Base-by-base conservation (phyloP, 2,329 filamentous ascomycete species). In the Nothopassalora personata region DNA sequence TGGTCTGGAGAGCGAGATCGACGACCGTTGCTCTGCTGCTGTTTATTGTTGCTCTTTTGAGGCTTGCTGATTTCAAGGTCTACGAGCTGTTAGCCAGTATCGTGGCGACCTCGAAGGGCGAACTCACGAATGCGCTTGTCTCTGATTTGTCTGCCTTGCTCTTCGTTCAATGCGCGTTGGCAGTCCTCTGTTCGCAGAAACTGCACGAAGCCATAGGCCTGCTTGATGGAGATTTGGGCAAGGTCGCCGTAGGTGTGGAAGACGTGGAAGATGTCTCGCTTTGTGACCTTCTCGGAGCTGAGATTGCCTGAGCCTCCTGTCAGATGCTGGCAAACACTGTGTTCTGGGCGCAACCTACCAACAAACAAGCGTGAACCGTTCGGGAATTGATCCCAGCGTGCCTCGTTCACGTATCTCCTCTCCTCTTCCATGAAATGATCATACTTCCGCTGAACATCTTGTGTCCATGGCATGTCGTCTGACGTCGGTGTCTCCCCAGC, bases 141-240 rank as follows among this genome's bases (percentile, higher is more conserved):
- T 70, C 90, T 85, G 39, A 97, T 85, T 64, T 91, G 84, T 45
- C 85, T 83, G 9, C 90, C 91, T 74, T 97, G 90, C 61, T 97
- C 86, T 36, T 82, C 81, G 36, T 88, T 81, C 67, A 97, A 82
- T 4, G 93, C 93, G 49, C 81, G 80, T 58, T 83, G 80, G 64
- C 91, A 96, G 69, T 93, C 87, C 2, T 83, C 80, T 4, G 86
- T 78, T 31, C 90, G 87, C 65, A 96, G 82, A 66, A 95, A 99
- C 72, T 97, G 94, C 36, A 97, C 91, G 71, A 97, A 99, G 1
- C 94, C 94, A 74, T 96, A 97, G 1, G 92, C 92, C 65, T 94
- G 91, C 74, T 97, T 97, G 67, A 97, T 90, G 0, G 91, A 96
- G 60, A 97, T 94, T 72, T 99, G 94, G 1, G 92, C 93, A 50